A percentile compares a stretch with the other conserved stretches of the same genome.
phyloP scores from a whole-genome alignment of 805 yeast species.

The Candida railenensis region DNA sequence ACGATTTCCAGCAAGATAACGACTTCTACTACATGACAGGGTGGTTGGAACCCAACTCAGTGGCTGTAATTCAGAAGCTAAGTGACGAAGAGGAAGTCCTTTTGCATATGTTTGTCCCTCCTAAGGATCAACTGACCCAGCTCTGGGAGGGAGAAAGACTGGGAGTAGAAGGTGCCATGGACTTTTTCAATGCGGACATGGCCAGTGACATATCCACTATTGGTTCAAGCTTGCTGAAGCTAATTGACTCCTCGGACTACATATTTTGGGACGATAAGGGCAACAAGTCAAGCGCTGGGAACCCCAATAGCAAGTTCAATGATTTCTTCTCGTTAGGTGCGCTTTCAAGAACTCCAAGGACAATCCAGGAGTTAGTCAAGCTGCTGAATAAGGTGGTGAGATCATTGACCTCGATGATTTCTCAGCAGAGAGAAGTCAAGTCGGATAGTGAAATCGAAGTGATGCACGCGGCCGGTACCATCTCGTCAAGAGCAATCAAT shows the following conservation, averaged over 20 bases:
- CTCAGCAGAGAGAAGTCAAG: constrained; percentile 64
- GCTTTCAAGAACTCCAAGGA: constrained; percentile 8
- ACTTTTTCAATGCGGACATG: constrained; percentile 84
- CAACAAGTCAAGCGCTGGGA: constrained; percentile 9
- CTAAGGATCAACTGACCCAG: constrained; percentile 72
- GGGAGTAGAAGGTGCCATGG: constrained; percentile 79
- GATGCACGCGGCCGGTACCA: constrained; percentile 80
- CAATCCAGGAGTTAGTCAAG: constrained; percentile 20
- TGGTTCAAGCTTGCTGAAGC: constrained; percentile 40
- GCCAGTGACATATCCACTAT: constrained; percentile 52
- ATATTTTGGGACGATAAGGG: constrained; percentile 55
- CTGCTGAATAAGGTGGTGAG: constrained; percentile 36
- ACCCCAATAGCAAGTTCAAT: constrained; percentile 13
- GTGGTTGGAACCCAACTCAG: constrained; percentile 86
- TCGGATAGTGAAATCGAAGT: constrained; percentile 72
- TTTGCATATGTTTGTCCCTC: constrained; percentile 83
- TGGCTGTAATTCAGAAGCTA: constrained; percentile 64
- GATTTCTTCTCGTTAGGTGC: constrained; percentile 16
- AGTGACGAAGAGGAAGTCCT: constrained; percentile 45
- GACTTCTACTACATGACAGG: constrained; percentile 87
- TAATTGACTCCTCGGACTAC: constrained; percentile 48
- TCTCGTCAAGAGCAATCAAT: constrained; percentile 82
- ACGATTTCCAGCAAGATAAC: constrained; percentile 89
- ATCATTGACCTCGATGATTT: constrained; percentile 43
- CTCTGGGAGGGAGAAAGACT: constrained; percentile 95